Conservation (phyloP, 2,329 filamentous ascomycete species). For the Ascomycota sp. region DNA sequence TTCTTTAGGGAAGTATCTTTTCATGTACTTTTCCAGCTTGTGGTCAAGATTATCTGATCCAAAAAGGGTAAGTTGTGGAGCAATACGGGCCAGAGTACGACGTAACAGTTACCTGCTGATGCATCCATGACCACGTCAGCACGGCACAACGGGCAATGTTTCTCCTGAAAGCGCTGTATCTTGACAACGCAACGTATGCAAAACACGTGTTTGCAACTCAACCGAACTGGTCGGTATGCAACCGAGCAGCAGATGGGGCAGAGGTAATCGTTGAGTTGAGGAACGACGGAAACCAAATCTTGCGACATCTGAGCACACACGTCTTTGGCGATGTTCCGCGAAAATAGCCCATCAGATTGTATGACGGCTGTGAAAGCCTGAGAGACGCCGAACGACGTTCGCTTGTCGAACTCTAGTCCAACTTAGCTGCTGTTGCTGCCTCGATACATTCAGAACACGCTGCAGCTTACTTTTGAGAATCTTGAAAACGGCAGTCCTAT, state of each 20-base stretch:
- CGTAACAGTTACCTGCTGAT: conserved; percentile 31
- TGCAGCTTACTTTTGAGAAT: conserved; percentile 58
- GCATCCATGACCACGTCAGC: conserved; percentile 50
- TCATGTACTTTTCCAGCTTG: conserved; percentile 46
- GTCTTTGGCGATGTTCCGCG: conserved; percentile 50
- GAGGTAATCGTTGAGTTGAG: conserved; percentile 66
- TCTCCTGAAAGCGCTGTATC: conserved; percentile 50
- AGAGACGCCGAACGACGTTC: conserved; percentile 52
- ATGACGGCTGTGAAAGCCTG: conserved; percentile 39
- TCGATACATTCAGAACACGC: neutral
- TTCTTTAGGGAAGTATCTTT: conserved; percentile 56
- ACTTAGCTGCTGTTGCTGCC: neutral
- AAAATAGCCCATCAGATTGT: conserved; percentile 37
- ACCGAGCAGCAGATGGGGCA: conserved; percentile 66
- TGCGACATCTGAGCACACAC: conserved; percentile 56
- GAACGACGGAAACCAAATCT: conserved; percentile 52
- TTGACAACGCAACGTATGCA: conserved; percentile 71
- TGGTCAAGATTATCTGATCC: conserved; percentile 45
- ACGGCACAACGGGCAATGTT: conserved; percentile 58
- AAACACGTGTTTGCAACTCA: conserved; percentile 58
- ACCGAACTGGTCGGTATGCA: conserved; percentile 61
- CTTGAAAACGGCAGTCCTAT: conserved; percentile 56
- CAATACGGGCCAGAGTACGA: no score
- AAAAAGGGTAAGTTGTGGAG: no score
- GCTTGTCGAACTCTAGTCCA: conserved; percentile 62